Conservation (phyloP, 2,329 filamentous ascomycete species). For the Scedosporium dehoogii region DNA sequence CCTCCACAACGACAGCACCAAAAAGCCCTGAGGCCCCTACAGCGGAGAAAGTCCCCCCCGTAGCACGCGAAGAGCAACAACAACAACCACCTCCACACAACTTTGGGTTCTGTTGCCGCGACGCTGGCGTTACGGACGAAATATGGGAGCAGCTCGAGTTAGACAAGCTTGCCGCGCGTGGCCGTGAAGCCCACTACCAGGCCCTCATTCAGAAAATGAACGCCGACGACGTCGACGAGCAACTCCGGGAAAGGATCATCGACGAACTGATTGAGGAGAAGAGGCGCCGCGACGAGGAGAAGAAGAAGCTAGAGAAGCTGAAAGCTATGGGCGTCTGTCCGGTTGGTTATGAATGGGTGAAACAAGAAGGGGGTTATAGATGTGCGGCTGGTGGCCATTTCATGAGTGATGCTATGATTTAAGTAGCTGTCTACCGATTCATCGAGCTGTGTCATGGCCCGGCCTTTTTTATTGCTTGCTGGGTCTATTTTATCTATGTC, state of each 20-base stretch:
- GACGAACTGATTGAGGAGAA: conserved; percentile 26
- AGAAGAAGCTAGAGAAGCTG: conserved; percentile 35
- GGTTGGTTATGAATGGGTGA: conserved; percentile 51
- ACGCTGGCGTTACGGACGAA: conserved; percentile 47
- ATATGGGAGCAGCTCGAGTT: conserved; percentile 50
- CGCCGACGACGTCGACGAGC: conserved; percentile 18
- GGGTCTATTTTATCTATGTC: too few species aligned
- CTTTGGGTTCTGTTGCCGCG: conserved; percentile 17
- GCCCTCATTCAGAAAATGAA: conserved; percentile 22
- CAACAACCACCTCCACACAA: background rate
- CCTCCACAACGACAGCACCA: background rate
- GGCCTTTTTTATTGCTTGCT: too few species aligned
- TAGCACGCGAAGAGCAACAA: background rate
- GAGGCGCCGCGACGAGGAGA: conserved; percentile 24
- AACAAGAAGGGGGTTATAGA: conserved; percentile 45
- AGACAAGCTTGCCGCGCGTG: conserved; percentile 31
- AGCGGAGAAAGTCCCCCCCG: background rate
- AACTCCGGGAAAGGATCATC: conserved; percentile 24
- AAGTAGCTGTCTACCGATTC: too few species aligned
- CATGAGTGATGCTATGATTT: conserved; percentile 17
- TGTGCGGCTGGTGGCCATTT: conserved; percentile 54
- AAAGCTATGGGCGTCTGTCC: conserved; percentile 43
- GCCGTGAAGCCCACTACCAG: conserved; percentile 18
- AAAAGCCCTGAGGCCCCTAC: background rate
- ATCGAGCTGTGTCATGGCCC: too few species aligned